These are phyloP conservation scores for Sanghuangporus baumii DNA, from an alignment of 1,284 basidiomycete genomes.

Conservation along the genomic window DNA sequence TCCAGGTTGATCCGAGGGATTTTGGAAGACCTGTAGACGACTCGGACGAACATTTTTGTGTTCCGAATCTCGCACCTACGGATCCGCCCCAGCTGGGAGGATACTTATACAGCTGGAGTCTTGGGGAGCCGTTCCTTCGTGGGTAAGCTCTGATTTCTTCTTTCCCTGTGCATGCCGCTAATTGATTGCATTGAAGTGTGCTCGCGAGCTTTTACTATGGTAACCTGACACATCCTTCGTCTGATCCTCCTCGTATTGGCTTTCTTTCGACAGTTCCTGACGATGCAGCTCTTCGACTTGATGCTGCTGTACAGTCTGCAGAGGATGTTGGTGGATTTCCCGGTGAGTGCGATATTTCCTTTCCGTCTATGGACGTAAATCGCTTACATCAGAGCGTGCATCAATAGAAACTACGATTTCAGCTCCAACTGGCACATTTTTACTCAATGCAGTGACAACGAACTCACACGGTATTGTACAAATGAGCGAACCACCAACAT, in stretches of 20 bases:
- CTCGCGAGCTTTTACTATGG: constrained; percentile 58
- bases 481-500: not conserved
- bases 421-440: constrained; percentile 7
- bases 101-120: constrained; percentile 33
- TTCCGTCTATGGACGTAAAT: not conserved
- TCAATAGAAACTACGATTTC: constrained; percentile 3
- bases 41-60: constrained; percentile 36
- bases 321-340: constrained; percentile 35
- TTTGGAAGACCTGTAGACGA: constrained; percentile 40
- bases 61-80: constrained; percentile 44
- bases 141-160: constrained; percentile 25
- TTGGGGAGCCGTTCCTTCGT: constrained; percentile 39
- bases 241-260: constrained; percentile 63
- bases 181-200: constrained; percentile 31
- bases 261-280: constrained; percentile 59
- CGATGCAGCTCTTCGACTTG: constrained; percentile 39
- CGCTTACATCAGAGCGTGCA: not conserved
- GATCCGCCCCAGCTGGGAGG: constrained; percentile 40
- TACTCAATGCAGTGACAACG: not conserved
- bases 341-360: constrained; percentile 27
- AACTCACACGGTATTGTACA: constrained; percentile 2
- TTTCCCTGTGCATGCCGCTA: not conserved
- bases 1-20: constrained; percentile 63
- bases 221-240: constrained; percentile 55
- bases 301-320: constrained; percentile 36